Evolutionary conservation across 371 early-diverging fungal genomes (phyloP).

Genomic region (Blastocladiella emersonii): DNA sequence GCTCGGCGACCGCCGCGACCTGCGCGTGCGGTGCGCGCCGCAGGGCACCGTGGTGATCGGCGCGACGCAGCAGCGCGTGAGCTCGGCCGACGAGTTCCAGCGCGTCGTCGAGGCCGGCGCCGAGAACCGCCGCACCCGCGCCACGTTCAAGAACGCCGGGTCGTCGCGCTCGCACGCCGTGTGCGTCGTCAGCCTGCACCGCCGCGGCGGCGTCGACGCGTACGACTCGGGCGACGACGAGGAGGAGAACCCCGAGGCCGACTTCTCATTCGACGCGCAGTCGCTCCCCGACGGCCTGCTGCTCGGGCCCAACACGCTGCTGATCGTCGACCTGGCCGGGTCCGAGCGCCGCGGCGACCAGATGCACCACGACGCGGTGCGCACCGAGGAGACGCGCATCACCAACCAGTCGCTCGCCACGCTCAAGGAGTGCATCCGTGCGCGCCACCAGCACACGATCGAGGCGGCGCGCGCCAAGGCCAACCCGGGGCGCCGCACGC

Average conservation of each 20-base stretch:
- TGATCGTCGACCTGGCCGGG: constrained; percentile 28
- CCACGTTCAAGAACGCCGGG: constrained; percentile 11
- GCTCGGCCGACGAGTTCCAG: constrained; percentile 9
- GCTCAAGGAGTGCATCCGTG: constrained; percentile 29
- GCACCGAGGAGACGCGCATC: constrained; percentile 20
- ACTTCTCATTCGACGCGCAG: too few relatives aligned
- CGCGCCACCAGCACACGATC: background rate
- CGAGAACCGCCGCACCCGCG: constrained; percentile 12
- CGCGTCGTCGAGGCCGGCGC: constrained; percentile 14
- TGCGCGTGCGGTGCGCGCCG: constrained; percentile 18
- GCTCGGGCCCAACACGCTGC: background rate
- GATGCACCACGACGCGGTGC: constrained; percentile 20
- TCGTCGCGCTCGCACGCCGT: constrained; percentile 29
- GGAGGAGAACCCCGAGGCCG: too few relatives aligned
- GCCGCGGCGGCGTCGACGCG: too few relatives aligned
- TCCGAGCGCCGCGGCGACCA: constrained; percentile 22
- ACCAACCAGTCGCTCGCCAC: constrained; percentile 27
- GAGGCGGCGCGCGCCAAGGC: background rate
- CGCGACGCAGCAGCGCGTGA: constrained; percentile 3
- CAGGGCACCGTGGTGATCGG: constrained; percentile 18
- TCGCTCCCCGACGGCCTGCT: too few relatives aligned
- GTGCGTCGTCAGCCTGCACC: too few relatives aligned
- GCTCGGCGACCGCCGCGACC: constrained; percentile 2
- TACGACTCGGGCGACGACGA: too few relatives aligned
- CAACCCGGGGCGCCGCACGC: too few relatives aligned